Base-by-base conservation (phyloP, 352 stramenopile species). In the Globisporangium solare region DNA sequence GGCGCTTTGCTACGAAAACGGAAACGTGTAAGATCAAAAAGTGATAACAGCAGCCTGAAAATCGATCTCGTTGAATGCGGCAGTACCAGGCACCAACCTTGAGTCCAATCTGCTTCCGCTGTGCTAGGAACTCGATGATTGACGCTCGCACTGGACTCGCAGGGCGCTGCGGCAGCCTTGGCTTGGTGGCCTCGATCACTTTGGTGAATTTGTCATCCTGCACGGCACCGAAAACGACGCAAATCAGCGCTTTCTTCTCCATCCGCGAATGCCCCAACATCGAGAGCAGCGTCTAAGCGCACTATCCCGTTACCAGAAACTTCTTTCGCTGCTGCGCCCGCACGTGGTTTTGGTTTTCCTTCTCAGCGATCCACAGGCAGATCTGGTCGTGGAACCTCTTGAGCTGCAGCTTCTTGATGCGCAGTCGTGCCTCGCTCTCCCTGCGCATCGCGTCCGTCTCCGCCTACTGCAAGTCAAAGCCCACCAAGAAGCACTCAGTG, bases 321-420 rank as follows among this genome's bases (percentile, higher is more conserved):
- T 74, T 68, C 11, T 60, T 54, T 20, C 57, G 55, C n/a, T 54
- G 54, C 32, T 68, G 60, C 18, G 55, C 35, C 37, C 71, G 46
- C 47, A 69, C 51, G 2, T 66, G 74, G 40, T 81, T 65, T 60
- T 79, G 59, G 14, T 68, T 51, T 52, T 78, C 71, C 48, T 63
- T 68, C 14, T 73, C 75, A 21, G 67, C 79, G 31, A 89, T 77
- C 6, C 76, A 73, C 22, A 67, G 47, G 58, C 79, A 89, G 21
- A 83, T 80, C 51, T 86, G 75, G 14, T 75, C 71, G 46, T 83
- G 77, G 51, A 89, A 89, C 21, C 68, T 66, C 27, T 71, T 74
- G 43, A 89, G 56, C 40, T 84, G 56, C 45, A 71, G 67, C 14
- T 72, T 69, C 46, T 79, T 72, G 3, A 49, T n/a, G 18, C 45